phyloP scores from a whole-genome alignment of 345 rosid genomes.

The Geranium brycei region DNA sequence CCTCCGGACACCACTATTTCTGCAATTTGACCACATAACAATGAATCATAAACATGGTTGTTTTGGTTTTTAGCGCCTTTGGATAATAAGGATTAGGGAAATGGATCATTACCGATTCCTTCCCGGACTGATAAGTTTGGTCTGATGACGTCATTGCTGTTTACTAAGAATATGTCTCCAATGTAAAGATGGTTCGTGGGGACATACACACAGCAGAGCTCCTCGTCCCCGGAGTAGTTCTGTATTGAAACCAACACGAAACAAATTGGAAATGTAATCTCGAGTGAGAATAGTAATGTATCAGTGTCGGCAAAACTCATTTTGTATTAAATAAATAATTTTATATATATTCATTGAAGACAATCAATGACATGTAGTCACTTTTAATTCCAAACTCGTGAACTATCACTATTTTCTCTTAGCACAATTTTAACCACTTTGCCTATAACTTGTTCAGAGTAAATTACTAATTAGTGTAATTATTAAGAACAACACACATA shows the following conservation, averaged over 20 bases:
- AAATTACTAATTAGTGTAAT: too few relatives aligned
- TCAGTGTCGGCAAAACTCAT: too few relatives aligned
- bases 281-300: too few relatives aligned
- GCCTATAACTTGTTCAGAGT: too few relatives aligned
- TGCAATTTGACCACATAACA: conserved; percentile 18
- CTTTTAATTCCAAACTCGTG: too few relatives aligned
- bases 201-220: conserved; percentile 88
- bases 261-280: neutral
- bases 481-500: too few relatives aligned
- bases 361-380: too few relatives aligned
- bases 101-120: conserved; percentile 71
- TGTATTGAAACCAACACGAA: conserved; percentile 22
- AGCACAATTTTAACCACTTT: too few relatives aligned
- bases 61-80: too few relatives aligned
- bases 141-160: conserved; percentile 73
- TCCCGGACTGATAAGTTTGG: conserved; percentile 93
- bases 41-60: neutral
- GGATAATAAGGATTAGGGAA: neutral
- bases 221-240: conserved; percentile 84
- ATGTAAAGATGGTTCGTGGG: conserved; percentile 98
- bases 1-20: conserved; percentile 97
- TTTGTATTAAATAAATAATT: too few relatives aligned
- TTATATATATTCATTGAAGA: neutral
- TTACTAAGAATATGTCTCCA: conserved; percentile 82
- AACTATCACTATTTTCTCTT: too few relatives aligned